A percentile compares a stretch with the other conserved stretches of the same genome.
These are phyloP conservation scores for Rhodotorula paludigena DNA, from an alignment of 768 basidiomycete genomes.

Conservation along the genomic window DNA sequence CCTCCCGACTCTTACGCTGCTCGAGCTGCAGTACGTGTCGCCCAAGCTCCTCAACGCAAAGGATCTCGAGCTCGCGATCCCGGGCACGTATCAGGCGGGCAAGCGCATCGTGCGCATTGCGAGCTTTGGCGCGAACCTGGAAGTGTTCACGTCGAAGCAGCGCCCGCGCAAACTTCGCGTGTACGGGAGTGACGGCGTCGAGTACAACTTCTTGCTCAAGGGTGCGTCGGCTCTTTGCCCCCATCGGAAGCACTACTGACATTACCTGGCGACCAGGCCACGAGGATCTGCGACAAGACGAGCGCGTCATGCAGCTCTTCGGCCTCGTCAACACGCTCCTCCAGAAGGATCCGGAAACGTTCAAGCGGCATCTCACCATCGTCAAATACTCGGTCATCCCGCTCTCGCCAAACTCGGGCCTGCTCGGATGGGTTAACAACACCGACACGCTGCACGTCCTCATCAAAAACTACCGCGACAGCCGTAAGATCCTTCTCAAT, in stretches of 20 bases:
- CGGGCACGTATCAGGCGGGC: slow-evolving; percentile 78
- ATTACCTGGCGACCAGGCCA: no score
- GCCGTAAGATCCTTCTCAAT: slow-evolving; percentile 90
- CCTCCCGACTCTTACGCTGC: slow-evolving; percentile 67
- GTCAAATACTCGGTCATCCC: slow-evolving; percentile 90
- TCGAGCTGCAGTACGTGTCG: slow-evolving; percentile 96
- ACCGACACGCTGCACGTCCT: slow-evolving; percentile 94
- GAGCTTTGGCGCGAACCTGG: slow-evolving; percentile 80
- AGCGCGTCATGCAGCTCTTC: slow-evolving; percentile 98
- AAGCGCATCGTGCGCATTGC: slow-evolving; percentile 72
- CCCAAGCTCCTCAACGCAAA: slow-evolving; percentile 82
- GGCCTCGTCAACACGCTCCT: slow-evolving; percentile 92
- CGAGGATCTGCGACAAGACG: slow-evolving; percentile 97
- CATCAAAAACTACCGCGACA: slow-evolving; percentile 82
- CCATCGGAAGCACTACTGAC: no score
- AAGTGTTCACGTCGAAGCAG: slow-evolving; percentile 94
- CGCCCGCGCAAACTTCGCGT: slow-evolving; percentile 81
- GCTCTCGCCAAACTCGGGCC: slow-evolving; percentile 87
- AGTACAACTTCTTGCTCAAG: slow-evolving; percentile 87
- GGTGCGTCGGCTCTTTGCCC: slow-evolving; percentile 52
- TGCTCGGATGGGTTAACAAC: slow-evolving; percentile 91
- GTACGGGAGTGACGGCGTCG: slow-evolving; percentile 83
- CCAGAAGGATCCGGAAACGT: slow-evolving; percentile 85
- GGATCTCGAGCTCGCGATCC: slow-evolving; percentile 89
- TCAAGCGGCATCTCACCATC: slow-evolving; percentile 91